phyloP scores from a whole-genome alignment of 768 basidiomycete species.

The Trametes maxima region DNA sequence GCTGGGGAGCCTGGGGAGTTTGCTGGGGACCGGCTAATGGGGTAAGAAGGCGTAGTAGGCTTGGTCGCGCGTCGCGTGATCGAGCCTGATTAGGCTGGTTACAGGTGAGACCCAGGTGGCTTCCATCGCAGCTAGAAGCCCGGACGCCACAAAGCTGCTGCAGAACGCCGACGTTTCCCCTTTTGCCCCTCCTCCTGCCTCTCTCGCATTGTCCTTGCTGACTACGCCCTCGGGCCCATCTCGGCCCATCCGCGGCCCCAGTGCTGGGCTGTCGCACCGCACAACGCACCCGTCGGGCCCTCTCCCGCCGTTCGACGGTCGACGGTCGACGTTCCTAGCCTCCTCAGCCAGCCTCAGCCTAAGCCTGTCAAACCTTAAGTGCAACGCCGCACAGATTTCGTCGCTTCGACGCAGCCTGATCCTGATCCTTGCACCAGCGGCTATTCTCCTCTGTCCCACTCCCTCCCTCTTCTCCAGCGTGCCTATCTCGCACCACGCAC shows the following conservation, averaged over 20 bases:
- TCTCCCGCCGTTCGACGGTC: not conserved
- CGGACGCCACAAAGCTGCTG: conserved; percentile 20
- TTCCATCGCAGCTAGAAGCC: not conserved
- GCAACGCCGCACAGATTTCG: no score
- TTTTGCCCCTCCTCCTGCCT: conserved; percentile 1
- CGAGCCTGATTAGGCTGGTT: no score
- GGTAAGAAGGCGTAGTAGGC: no score
- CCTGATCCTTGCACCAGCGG: no score
- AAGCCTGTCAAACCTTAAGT: no score
- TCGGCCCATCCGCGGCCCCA: conserved; percentile 22
- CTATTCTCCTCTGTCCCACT: not conserved
- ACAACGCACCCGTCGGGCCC: not conserved
- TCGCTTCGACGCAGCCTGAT: no score
- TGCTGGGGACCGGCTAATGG: no score
- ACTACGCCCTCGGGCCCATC: conserved; percentile 13
- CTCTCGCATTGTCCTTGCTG: not conserved
- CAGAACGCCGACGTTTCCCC: conserved; percentile 20
- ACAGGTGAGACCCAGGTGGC: no score
- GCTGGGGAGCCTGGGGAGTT: no score
- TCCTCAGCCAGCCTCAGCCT: no score
- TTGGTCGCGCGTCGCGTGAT: no score
- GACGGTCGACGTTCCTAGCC: no score
- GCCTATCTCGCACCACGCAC: not conserved
- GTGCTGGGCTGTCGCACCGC: not conserved
- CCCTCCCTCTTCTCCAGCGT: not conserved